Evolutionary conservation across 1,284 basidiomycete species (phyloP).

Genomic region (Ceratobasidium sp.): DNA sequence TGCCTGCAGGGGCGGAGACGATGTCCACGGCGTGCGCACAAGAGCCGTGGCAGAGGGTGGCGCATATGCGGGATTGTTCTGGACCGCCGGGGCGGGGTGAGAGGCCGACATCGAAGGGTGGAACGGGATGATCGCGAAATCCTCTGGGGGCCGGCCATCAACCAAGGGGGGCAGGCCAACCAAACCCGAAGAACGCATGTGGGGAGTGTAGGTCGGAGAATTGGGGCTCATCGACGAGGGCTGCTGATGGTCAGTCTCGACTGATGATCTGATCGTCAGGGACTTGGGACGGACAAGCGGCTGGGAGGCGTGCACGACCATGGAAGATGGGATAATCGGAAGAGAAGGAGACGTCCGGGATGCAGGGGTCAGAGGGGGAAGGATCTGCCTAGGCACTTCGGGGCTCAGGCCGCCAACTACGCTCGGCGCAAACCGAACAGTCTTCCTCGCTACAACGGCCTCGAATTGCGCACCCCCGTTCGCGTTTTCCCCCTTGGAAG

Average conservation of each 20-base stretch:
- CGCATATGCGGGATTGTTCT: constrained; percentile 38
- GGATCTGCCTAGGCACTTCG: constrained; percentile 19
- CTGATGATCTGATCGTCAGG: constrained; percentile 10
- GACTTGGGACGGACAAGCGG: constrained; percentile 28
- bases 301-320: constrained; percentile 14
- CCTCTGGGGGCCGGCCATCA: constrained; percentile 16
- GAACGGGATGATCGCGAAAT: constrained; percentile 38
- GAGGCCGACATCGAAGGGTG: constrained; percentile 31
- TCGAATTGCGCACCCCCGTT: constrained; percentile 12
- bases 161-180: constrained; percentile 3
- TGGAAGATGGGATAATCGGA: constrained; percentile 14
- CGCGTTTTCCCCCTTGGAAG: not conserved
- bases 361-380: not conserved
- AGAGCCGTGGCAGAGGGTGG: constrained; percentile 50
- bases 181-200: constrained; percentile 6
- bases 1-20: constrained; percentile 26
- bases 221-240: constrained; percentile 14
- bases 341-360: constrained; percentile 1
- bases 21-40: constrained; percentile 40
- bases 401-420: constrained; percentile 29
- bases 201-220: constrained; percentile 17
- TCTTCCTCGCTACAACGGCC: constrained; percentile 18
- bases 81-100: constrained; percentile 28
- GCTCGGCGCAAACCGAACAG: constrained; percentile 30
- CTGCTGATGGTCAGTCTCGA: constrained; percentile 7